Percentiles rank a stretch among this genome's conserved stretches.
phyloP scores from a whole-genome alignment of 768 basidiomycete genomes.

The Pleurotus pulmonarius region DNA sequence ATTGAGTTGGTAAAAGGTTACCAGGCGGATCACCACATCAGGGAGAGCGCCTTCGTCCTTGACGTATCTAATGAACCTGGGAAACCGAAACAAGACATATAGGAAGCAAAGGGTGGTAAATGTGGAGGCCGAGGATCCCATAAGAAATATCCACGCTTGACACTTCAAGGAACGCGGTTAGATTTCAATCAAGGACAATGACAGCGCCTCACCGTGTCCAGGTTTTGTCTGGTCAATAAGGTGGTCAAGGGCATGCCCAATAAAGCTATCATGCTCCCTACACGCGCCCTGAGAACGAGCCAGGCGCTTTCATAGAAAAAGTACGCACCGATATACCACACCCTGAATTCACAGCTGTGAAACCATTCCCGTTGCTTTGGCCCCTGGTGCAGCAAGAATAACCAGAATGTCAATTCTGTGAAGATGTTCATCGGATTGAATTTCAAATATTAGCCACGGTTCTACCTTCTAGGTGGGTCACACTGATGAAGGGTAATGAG shows the following conservation, averaged over 20 bases:
- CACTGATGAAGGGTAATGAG: slow-evolving; percentile 30
- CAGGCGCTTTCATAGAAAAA: not conserved
- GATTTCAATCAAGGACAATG: not conserved
- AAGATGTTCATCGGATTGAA: not conserved
- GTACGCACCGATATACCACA: slow-evolving; percentile 64
- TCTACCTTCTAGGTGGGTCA: slow-evolving; percentile 79
- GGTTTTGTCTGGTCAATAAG: slow-evolving; percentile 51
- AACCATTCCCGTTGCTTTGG: slow-evolving; percentile 74
- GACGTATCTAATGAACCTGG: slow-evolving; percentile 64
- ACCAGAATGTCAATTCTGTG: slow-evolving; percentile 76
- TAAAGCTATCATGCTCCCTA: slow-evolving; percentile 63
- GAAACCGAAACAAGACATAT: slow-evolving; percentile 69
- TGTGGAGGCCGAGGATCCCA: slow-evolving; percentile 64
- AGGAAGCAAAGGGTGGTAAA: slow-evolving; percentile 67
- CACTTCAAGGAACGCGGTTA: slow-evolving; percentile 34
- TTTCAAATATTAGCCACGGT: not conserved
- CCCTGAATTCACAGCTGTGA: slow-evolving; percentile 69
- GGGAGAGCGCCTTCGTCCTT: slow-evolving; percentile 73
- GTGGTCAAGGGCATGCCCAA: slow-evolving; percentile 72
- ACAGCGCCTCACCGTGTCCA: slow-evolving; percentile 47
- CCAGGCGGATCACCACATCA: slow-evolving; percentile 67
- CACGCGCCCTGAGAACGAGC: slow-evolving; percentile 6
- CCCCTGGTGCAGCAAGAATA: slow-evolving; percentile 78
- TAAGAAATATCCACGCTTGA: slow-evolving; percentile 72
- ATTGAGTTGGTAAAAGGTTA: slow-evolving; percentile 76